phyloP scores from a whole-genome alignment of 2,329 filamentous ascomycete species.

The Epichloe gansuensis region DNA sequence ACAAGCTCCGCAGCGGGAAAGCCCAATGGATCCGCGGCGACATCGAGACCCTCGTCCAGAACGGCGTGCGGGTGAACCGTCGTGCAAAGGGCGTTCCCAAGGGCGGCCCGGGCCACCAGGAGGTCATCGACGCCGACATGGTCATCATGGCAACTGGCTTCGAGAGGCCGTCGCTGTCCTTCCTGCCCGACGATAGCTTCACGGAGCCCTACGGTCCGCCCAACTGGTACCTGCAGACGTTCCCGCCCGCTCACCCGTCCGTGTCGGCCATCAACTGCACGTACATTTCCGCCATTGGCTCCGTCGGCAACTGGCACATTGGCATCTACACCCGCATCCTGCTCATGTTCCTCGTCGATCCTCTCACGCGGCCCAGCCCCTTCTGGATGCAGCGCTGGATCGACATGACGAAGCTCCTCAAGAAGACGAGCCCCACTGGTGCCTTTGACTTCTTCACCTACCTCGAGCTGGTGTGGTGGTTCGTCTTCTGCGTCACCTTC shows the following conservation, averaged over 20 bases:
- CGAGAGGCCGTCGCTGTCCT: conserved; percentile 58
- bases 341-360: conserved; percentile 76
- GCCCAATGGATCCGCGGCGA: conserved; percentile 76
- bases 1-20: conserved; percentile 57
- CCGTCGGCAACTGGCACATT: conserved; percentile 79
- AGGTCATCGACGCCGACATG: conserved; percentile 59
- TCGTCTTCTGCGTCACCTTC: conserved; percentile 61
- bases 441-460: conserved; percentile 90
- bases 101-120: conserved; percentile 57
- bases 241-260: conserved; percentile 61
- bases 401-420: conserved; percentile 65
- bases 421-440: conserved; percentile 54
- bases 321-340: conserved; percentile 80
- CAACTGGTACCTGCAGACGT: conserved; percentile 82
- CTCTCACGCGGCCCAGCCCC: conserved; percentile 56
- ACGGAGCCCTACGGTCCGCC: conserved; percentile 62
- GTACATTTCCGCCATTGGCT: conserved; percentile 68
- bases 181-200: conserved; percentile 64
- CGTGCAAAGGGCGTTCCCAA: conserved; percentile 61
- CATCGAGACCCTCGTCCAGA: conserved; percentile 51
- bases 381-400: conserved; percentile 80
- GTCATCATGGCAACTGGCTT: conserved; percentile 78
- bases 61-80: conserved; percentile 59
- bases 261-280: conserved; percentile 76
- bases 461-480: conserved; percentile 76